A percentile compares a stretch with the other conserved stretches of the same genome.
Conservation (phyloP, 345 rosid genomes). For the Corchorus capsularis region DNA sequence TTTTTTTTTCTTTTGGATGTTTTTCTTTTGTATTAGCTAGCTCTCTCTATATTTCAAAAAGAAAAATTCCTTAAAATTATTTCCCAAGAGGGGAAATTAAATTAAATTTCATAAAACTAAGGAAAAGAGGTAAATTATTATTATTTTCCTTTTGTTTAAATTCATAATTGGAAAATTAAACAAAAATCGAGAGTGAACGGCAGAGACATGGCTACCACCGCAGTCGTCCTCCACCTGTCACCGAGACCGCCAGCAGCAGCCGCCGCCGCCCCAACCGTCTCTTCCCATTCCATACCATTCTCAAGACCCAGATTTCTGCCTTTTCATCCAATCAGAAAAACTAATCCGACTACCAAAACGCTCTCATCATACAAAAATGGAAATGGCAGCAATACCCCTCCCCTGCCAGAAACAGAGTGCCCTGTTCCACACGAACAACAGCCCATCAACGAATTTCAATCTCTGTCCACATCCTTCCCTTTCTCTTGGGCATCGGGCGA, state of each 20-base stretch:
- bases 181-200: not conserved
- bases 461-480: slow-evolving; percentile 81
- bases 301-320: slow-evolving; percentile 18
- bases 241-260: slow-evolving; percentile 20
- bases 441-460: slow-evolving; percentile 83
- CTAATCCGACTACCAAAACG: slow-evolving; percentile 10
- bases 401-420: slow-evolving; percentile 69
- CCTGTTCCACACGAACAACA: slow-evolving; percentile 86
- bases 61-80: too few species aligned
- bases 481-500: slow-evolving; percentile 80
- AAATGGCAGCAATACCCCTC: slow-evolving; percentile 54
- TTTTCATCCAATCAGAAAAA: slow-evolving; percentile 19
- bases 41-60: too few species aligned
- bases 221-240: slow-evolving; percentile 26
- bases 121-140: too few species aligned
- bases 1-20: too few species aligned
- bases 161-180: too few species aligned
- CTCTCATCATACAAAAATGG: slow-evolving; percentile 45
- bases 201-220: slow-evolving; percentile 30
- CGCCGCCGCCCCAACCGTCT: slow-evolving; percentile 26
- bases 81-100: too few species aligned
- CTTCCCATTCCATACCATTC: slow-evolving; percentile 9
- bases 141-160: too few species aligned
- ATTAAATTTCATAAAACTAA: too few species aligned
- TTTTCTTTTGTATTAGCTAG: too few species aligned